phyloP scores from a whole-genome alignment of 768 basidiomycete species.

The Russula dissimulans region DNA sequence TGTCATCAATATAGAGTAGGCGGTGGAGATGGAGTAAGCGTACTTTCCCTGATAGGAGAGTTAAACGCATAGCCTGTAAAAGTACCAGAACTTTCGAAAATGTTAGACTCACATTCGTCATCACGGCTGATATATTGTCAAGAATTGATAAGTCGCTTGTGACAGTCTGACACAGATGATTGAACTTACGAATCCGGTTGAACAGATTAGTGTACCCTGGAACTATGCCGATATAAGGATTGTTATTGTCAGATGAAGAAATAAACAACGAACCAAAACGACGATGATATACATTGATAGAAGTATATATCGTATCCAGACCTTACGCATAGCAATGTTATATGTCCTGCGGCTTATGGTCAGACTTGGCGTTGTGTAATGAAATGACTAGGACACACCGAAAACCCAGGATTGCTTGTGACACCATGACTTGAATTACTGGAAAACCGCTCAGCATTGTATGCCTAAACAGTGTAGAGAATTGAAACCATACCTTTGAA shows the following conservation, averaged over 20 bases:
- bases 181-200: conserved; percentile 38
- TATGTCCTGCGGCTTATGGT: conserved; percentile 35
- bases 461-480: not conserved
- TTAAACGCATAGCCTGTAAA: not conserved
- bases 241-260: conserved; percentile 16
- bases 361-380: not conserved
- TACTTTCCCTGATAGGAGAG: conserved; percentile 29
- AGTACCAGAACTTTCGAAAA: not conserved
- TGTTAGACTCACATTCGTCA: not conserved
- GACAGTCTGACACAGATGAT: not conserved
- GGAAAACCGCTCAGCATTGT: not conserved
- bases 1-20: not conserved
- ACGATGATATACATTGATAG: conserved; percentile 32
- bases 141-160: not conserved
- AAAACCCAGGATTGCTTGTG: conserved; percentile 54
- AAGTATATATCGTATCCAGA: conserved; percentile 33
- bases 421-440: conserved; percentile 58
- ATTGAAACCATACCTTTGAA: conserved; percentile 45
- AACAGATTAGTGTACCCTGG: conserved; percentile 48
- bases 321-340: conserved; percentile 45
- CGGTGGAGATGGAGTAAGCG: conserved; percentile 6
- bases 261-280: conserved; percentile 32
- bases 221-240: conserved; percentile 26
- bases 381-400: conserved; percentile 31
- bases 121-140: conserved; percentile 14